Base-by-base conservation (phyloP, 2,329 filamentous ascomycete species). In the Ophidiomyces ophidiicola region DNA sequence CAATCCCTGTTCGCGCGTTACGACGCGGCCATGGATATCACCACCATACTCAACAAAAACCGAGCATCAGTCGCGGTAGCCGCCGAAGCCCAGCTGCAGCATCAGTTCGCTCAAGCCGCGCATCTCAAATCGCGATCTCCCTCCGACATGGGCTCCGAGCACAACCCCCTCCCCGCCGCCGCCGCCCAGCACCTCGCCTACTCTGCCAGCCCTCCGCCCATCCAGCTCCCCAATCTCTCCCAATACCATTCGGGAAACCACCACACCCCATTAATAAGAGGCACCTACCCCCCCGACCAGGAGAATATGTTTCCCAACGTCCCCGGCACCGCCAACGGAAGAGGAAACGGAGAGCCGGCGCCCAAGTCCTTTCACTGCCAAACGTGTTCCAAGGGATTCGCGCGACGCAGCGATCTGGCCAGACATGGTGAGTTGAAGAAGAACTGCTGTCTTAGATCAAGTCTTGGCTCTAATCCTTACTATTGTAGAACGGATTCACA, bases 401-500 rank as follows among this genome's bases (percentile, higher is more conserved):
- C 90, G 37, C 72, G 90, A 53, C 74, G 90, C 48, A 96, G 88
- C 62, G 90, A 98, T 64, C 75, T 96, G 36, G 85, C 87, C 47
- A 76, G 90, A 53, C 90, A 98, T 64, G 88, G 88, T 94, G 75
- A 60, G 80, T 63, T n/a, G n/a, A n/a, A n/a, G n/a, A n/a, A n/a
- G n/a, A n/a, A n/a, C n/a, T n/a, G n/a, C n/a, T n/a, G n/a, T n/a
- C n/a, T n/a, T n/a, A n/a, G n/a, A n/a, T 32, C 17, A 29, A 34
- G 26, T 32, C 41, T 36, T 39, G 33, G 30, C 28, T 38, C 18
- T 30, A 12, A 46, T 12, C 20, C 47, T 38, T 23, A 38, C 30
- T 36, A 10, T 38, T 28, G 4, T 52, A 94, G 88, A 96, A 65
- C 84, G 90, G 32, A 98, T 98, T 49, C 90, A 98, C 62, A 93